These are phyloP conservation scores for carrot (Daucus carota) DNA, from an alignment of 129 eudicot species.

Conservation along the genomic window DH1_v3.0 NC_030385.2:24872501-24873000, in stretches of 20 bases:
- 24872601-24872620: no score
- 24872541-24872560: neutral
- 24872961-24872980: slow-evolving; percentile 75
- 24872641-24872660: neutral
- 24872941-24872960: slow-evolving; percentile 85
- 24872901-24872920: slow-evolving; percentile 22
- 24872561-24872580: no score
- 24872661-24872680: neutral
- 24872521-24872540: neutral
- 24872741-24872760: no score
- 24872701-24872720: neutral
- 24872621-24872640: no score
- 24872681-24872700: neutral
- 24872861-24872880: neutral
- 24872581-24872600: neutral
- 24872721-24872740: neutral
- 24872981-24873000: slow-evolving; percentile 83
- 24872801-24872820: no score
- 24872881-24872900: neutral
- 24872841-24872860: no score
- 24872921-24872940: slow-evolving; percentile 87
- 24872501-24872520: neutral
- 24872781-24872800: no score
- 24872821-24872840: no score
- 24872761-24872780: no score